Percentiles rank a stretch among this genome's conserved stretches.
These are phyloP conservation scores for Alternaria triticimaculans DNA, from an alignment of 2,329 filamentous ascomycete species.

Conservation along the genomic window DNA sequence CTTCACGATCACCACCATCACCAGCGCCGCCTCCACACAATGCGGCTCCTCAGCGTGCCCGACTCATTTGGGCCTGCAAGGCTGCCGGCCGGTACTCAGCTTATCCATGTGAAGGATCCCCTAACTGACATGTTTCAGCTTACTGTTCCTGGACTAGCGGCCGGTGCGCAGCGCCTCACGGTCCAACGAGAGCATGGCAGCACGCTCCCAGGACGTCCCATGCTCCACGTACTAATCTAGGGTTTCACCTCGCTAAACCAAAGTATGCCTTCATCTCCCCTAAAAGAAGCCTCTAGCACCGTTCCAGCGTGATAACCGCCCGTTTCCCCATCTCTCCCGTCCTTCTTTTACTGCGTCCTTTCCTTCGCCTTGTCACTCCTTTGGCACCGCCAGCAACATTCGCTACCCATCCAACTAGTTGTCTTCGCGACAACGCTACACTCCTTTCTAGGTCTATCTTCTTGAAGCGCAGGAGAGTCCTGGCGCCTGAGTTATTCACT, in stretches of 20 bases:
- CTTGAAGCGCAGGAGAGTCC: constrained; percentile 28
- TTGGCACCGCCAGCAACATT: constrained; percentile 32
- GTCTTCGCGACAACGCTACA: constrained; percentile 28
- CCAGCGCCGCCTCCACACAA: constrained; percentile 1
- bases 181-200: constrained; percentile 27
- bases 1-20: constrained; percentile 5
- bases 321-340: constrained; percentile 17
- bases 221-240: constrained; percentile 27
- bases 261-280: constrained; percentile 49
- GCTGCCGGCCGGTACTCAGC: constrained; percentile 15
- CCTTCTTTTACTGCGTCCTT: constrained; percentile 27
- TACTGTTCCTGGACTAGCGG: constrained; percentile 33
- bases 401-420: constrained; percentile 26
- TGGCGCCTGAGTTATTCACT: constrained; percentile 32
- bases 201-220: constrained; percentile 13
- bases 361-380: constrained; percentile 38
- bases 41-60: neutral
- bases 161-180: constrained; percentile 18
- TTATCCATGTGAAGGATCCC: constrained; percentile 17
- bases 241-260: constrained; percentile 47
- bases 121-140: constrained; percentile 44
- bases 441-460: constrained; percentile 38
- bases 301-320: constrained; percentile 37
- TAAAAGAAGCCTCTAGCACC: constrained; percentile 30
- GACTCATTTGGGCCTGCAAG: constrained; percentile 1